Conservation (phyloP, 129 eudicot genomes). For the Lactuca sativa region DNA sequence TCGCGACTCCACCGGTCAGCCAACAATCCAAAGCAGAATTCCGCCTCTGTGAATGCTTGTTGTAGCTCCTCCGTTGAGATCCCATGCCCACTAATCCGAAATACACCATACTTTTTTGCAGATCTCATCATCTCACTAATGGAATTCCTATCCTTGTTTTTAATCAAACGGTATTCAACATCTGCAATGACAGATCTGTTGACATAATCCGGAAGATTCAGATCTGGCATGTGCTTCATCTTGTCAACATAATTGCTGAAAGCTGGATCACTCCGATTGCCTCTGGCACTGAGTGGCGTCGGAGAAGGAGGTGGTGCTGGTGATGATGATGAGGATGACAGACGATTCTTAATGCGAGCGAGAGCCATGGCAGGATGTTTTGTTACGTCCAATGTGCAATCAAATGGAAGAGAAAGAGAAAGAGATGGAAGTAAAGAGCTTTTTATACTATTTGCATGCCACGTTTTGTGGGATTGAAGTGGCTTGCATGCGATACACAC, state of each 20-base stretch:
- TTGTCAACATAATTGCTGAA: slow-evolving; percentile 43
- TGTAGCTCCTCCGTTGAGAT: slow-evolving; percentile 48
- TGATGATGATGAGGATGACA: slow-evolving; percentile 22
- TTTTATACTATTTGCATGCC: slow-evolving; percentile 24
- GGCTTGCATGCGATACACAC: neutral
- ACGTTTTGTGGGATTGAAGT: slow-evolving; percentile 13
- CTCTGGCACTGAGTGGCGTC: slow-evolving; percentile 44
- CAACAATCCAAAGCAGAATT: slow-evolving; percentile 45
- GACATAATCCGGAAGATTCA: slow-evolving; percentile 55
- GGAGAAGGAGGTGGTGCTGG: slow-evolving; percentile 65
- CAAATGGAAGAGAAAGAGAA: slow-evolving; percentile 17
- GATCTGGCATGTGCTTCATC: slow-evolving; percentile 46
- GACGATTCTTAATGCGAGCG: slow-evolving; percentile 28
- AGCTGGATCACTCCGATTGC: slow-evolving; percentile 46
- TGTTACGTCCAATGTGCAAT: slow-evolving; percentile 15
- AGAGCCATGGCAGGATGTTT: slow-evolving; percentile 32
- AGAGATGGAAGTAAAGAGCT: slow-evolving; percentile 3
- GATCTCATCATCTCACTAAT: slow-evolving; percentile 47
- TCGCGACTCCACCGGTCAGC: slow-evolving; percentile 43
- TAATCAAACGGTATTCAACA: slow-evolving; percentile 38
- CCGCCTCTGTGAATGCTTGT: slow-evolving; percentile 40
- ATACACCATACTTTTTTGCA: slow-evolving; percentile 47
- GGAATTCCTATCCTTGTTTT: slow-evolving; percentile 38
- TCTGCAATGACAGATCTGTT: slow-evolving; percentile 50
- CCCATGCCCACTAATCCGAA: slow-evolving; percentile 61